Conservation (phyloP, 1,139 yeast genomes). For the Pichia sp. region DNA sequence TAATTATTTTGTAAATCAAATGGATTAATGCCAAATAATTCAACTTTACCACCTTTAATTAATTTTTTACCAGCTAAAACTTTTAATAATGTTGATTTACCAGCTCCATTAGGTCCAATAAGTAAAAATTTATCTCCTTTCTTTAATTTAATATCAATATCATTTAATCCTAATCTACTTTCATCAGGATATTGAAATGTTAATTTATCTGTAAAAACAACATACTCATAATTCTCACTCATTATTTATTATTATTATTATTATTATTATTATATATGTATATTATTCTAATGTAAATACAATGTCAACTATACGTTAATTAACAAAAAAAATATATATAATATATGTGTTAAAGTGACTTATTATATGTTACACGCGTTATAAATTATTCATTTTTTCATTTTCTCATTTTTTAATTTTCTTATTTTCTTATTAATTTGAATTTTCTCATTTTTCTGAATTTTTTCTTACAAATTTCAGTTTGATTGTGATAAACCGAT, state of each 20-base stretch:
- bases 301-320: no score
- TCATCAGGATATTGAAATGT: conserved; percentile 64
- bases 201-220: conserved; percentile 60
- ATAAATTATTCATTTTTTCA: no score
- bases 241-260: not conserved
- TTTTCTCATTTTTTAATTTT: not conserved
- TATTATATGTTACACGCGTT: no score
- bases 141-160: conserved; percentile 54
- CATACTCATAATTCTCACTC: conserved; percentile 23
- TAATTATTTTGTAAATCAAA: conserved; percentile 46
- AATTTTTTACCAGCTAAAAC: conserved; percentile 88
- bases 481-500: no score
- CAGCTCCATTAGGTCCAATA: conserved; percentile 96
- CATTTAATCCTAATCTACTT: conserved; percentile 60
- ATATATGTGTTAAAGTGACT: no score
- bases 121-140: conserved; percentile 72
- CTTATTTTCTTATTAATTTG: not conserved
- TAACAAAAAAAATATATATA: no score
- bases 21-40: conserved; percentile 80
- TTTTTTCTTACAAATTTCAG: not conserved
- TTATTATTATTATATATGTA: no score
- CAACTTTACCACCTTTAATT: conserved; percentile 61
- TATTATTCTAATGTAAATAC: no score
- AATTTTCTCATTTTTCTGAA: not conserved
- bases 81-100: conserved; percentile 80